Percentiles rank a stretch among this genome's conserved stretches.
phyloP scores from a whole-genome alignment of 2,329 filamentous ascomycete genomes.

The Stagonosporopsis cucurbitacearum region DNA sequence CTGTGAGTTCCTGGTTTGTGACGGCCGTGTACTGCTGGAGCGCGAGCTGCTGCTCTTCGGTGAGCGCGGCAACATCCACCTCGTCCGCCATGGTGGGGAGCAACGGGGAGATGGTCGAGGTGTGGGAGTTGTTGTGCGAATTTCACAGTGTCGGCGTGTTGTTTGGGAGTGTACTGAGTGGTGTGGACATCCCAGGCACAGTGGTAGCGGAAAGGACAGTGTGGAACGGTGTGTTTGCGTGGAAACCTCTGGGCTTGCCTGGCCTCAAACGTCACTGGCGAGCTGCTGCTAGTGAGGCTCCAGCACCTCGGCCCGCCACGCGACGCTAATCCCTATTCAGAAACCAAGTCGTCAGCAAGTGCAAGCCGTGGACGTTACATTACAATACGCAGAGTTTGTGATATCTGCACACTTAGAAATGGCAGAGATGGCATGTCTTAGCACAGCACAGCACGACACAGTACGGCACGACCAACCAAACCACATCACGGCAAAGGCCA shows the following conservation, averaged over 20 bases:
- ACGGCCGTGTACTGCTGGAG: constrained; percentile 88
- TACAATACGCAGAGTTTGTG: too few species aligned
- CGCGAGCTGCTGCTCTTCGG: constrained; percentile 77
- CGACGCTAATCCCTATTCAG: constrained; percentile 6
- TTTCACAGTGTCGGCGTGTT: background rate
- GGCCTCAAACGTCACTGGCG: constrained; percentile 16
- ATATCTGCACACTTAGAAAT: too few species aligned
- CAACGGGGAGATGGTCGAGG: background rate
- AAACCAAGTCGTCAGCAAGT: too few species aligned
- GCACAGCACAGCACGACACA: too few species aligned
- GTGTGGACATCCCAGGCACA: background rate
- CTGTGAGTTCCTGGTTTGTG: constrained; percentile 78
- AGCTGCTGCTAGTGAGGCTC: constrained; percentile 5
- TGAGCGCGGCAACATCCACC: constrained; percentile 72
- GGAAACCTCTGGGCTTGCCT: constrained; percentile 3
- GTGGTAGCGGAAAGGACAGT: constrained; percentile 10
- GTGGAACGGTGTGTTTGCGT: background rate
- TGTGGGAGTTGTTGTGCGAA: background rate
- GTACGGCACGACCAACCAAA: too few species aligned
- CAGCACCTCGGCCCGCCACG: constrained; percentile 10
- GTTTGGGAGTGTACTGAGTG: background rate
- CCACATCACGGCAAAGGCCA: background rate
- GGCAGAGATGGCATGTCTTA: too few species aligned
- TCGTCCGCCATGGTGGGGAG: constrained; percentile 46
- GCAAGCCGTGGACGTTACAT: too few species aligned